Evolutionary conservation across 768 basidiomycete genomes (phyloP), one percentile per base, ranked within the genome.

Genomic region (Pulveroboletus frians): DNA sequence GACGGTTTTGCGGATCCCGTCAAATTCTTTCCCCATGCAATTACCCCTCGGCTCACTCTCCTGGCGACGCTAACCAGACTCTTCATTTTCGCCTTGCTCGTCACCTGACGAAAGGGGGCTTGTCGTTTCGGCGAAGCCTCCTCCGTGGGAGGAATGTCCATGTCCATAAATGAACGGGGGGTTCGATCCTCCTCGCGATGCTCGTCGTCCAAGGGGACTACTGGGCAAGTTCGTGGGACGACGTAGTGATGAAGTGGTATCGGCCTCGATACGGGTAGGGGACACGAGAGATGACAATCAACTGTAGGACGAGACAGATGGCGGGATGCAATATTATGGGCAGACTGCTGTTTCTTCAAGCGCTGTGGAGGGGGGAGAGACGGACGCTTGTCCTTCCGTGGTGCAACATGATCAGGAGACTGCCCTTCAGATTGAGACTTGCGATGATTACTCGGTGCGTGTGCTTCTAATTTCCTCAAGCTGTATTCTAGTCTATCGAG

Each of bases 401-500:
- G 35, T 29, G 26, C 14, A 31, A 39, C 40, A 37, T 36, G 45
- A 42, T 46, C 18, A 9, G 32, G 49, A n/a, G 50, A 14, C 30
- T 32, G 48, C 14, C 37, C 52, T 13, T 55, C 59, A 14, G 54
- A 58, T 17, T 38, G 58, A 31, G 56, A 63, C 47, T 62, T 55
- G 50, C 53, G 54, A 27, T 60, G 58, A 27, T 57, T 59, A 10
- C n/a, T 2, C 20, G 69, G 67, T 2, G 57, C 63, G 32, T 68
- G 59, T 23, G 60, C 52, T 47, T 67, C 64, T 34, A 70, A 58
- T 39, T 66, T 71, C 18, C 57, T 48, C 38, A 72, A 46, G 54
- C 71, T 72, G 30, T 38, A 44, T 41, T 71, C 66, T 20, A 70
- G 55, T 49, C 66, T 66, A 30, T 66, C 60, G 18, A 70, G 51